Percentiles rank a stretch among this genome's conserved stretches.
phyloP scores from a whole-genome alignment of 768 basidiomycete species.

The Inosperma sp. region DNA sequence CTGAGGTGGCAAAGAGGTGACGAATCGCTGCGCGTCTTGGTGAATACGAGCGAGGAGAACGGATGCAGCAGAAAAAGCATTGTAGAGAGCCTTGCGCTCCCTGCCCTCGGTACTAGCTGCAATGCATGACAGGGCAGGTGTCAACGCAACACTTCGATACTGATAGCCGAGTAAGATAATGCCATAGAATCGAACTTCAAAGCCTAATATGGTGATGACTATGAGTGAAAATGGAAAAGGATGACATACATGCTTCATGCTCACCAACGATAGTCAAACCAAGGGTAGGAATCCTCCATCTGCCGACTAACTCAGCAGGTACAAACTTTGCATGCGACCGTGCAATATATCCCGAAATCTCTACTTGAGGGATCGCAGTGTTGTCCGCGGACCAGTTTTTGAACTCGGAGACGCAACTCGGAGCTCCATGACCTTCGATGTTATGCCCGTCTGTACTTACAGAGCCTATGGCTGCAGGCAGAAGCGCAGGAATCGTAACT shows the following conservation, averaged over 20 bases:
- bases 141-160: conserved; percentile 11
- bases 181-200: conserved; percentile 11
- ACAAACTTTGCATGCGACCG: not conserved
- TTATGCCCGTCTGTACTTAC: not conserved
- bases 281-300: conserved; percentile 17
- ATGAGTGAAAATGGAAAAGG: not conserved
- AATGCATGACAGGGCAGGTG: conserved; percentile 1
- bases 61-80: too few species aligned
- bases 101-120: not conserved
- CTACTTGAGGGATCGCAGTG: not conserved
- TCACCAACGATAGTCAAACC: conserved; percentile 20
- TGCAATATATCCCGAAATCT: not conserved
- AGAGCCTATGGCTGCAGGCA: not conserved
- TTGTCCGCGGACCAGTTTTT: not conserved
- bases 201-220: not conserved
- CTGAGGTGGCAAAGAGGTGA: too few species aligned
- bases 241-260: not conserved
- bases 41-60: too few species aligned
- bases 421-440: not conserved
- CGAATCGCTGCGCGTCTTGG: too few species aligned
- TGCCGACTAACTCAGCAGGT: conserved; percentile 2
- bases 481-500: not conserved
- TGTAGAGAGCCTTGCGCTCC: not conserved
- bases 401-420: not conserved
- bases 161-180: conserved; percentile 12